Evolutionary conservation across 805 yeast species (phyloP), one percentile per base, ranked within the genome.

Genomic region (Saccharomycopsis microspora): DNA sequence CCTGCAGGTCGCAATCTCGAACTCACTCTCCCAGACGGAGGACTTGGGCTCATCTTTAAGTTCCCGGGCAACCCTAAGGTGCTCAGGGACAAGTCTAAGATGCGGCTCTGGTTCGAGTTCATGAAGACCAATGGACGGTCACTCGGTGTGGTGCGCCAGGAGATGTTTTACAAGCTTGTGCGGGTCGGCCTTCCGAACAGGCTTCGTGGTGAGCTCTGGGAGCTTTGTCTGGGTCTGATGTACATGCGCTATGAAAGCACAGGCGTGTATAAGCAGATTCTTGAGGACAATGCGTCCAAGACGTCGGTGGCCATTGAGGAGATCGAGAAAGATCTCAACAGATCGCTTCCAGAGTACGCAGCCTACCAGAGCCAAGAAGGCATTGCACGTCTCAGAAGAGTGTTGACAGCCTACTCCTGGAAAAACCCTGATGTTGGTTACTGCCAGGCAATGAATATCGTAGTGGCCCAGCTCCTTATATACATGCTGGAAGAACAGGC

Each of bases 361-460:
- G 98, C 96, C 0, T 93, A 88, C 59, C 97, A 93, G 62, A 72
- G 74, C 5, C 73, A 73, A 4, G 94, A 85, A 58, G 98, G 99
- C 5, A 89, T 93, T 41, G 75, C 71, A 44, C 70, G 96, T 47
- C 71, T 93, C 43, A 72, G 98, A 52, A 73, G 95, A 52, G 97
- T 93, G 0, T 71, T 93, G 50, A 83, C 94, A 0, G 96, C 96
- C 0, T 93, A 89, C 59, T 85, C 96, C 0, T 93, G 97, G 97
- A 85, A 84, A 55, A 88, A 89, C 61, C 96, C 96, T 0, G 96
- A 90, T 39, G 86, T 93, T 30, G 99, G 99, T 0, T 93, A 93
- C 63, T 93, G 99, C 62, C 98, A 93, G 64, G 98, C 97, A 1
- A 93, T 94, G 98, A 93, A 93, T 61, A 93, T 93, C 45, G 88